Evolutionary conservation across 2,329 filamentous ascomycete species (phyloP).

Genomic region (Fusarium scirpi): DNA sequence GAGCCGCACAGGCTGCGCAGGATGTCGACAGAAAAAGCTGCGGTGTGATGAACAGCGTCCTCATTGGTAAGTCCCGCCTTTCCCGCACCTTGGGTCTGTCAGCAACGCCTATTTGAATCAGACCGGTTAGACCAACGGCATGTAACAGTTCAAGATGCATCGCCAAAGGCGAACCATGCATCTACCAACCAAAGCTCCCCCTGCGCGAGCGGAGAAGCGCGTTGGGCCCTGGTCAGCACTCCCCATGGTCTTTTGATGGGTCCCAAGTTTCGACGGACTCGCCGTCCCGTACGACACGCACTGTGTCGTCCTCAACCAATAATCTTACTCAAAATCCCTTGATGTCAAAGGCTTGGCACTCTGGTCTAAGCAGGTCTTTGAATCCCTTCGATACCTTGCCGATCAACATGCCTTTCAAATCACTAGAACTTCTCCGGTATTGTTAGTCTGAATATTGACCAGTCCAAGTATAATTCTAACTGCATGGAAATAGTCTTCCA

Average conservation of each 20-base stretch:
- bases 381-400: neutral
- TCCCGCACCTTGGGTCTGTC: too few species aligned
- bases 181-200: neutral
- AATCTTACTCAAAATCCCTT: neutral
- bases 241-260: neutral
- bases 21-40: neutral
- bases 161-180: neutral
- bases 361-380: accelerated
- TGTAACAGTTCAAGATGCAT: neutral
- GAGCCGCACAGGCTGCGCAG: neutral
- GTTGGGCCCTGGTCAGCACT: neutral
- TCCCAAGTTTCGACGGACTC: neutral
- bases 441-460: neutral
- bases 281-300: neutral
- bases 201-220: neutral
- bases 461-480: too few species aligned
- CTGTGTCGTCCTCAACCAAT: neutral
- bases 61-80: neutral
- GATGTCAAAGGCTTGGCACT: neutral
- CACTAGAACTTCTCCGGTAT: neutral
- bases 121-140: neutral
- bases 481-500: neutral
- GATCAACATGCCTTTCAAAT: neutral
- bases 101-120: neutral
- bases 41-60: neutral